These are phyloP conservation scores for Clitopilus hobsonii DNA, from an alignment of 768 basidiomycete genomes.

Conservation along the genomic window DNA sequence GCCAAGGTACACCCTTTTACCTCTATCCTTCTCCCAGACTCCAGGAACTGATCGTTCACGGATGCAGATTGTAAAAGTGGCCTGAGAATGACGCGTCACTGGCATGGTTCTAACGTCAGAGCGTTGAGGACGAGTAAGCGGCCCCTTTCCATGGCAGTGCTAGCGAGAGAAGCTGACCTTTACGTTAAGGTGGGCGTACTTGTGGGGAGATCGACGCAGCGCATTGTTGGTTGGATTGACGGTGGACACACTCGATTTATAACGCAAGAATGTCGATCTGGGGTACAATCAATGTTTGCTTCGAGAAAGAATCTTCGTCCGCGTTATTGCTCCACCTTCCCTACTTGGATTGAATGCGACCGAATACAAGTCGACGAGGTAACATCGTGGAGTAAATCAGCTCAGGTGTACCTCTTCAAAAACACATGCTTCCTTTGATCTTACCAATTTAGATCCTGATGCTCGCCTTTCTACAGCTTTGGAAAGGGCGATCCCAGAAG, in stretches of 20 bases:
- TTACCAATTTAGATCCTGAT: background rate
- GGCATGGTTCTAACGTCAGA: background rate
- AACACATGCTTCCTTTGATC: background rate
- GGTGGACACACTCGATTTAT: background rate
- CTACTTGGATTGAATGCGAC: background rate
- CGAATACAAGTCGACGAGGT: background rate
- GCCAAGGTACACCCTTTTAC: background rate
- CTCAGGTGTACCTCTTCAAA: background rate
- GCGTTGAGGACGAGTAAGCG: background rate
- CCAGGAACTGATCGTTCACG: constrained; percentile 1
- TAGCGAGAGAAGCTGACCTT: background rate
- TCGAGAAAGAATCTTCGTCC: background rate
- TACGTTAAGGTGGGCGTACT: background rate
- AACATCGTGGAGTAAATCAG: background rate
- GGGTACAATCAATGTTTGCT: background rate
- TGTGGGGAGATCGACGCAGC: background rate
- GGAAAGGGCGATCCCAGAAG: background rate
- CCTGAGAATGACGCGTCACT: background rate
- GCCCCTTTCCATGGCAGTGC: background rate
- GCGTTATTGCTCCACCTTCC: background rate
- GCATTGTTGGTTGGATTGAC: background rate
- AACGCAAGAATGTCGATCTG: background rate
- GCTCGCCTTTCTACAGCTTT: background rate
- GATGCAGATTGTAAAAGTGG: background rate
- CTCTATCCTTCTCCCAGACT: background rate